Conservation (phyloP, 176 grass and related monocot species). For the Oryza nivara region DNA sequence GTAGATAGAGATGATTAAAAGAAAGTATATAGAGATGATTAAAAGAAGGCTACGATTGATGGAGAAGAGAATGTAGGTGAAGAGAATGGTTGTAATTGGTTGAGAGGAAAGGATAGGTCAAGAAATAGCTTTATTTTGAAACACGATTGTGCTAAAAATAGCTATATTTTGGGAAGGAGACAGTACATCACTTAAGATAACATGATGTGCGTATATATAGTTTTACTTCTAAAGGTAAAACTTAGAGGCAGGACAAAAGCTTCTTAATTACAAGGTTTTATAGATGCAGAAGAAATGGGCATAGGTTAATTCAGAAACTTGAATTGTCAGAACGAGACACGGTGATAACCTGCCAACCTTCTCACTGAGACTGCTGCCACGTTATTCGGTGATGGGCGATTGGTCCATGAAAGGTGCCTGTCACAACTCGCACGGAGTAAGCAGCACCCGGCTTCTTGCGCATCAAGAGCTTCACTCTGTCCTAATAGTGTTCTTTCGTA, state of each 20-base stretch:
- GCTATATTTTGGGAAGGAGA: no score
- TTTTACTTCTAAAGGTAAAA: no score
- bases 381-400: background rate
- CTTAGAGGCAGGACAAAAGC: background rate
- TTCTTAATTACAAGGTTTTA: background rate
- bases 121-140: no score
- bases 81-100: no score
- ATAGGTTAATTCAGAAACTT: background rate
- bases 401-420: constrained; percentile 36
- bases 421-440: background rate
- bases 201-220: background rate
- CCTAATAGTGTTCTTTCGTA: background rate
- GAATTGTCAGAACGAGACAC: background rate
- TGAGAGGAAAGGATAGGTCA: no score
- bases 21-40: no score
- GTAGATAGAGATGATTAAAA: no score
- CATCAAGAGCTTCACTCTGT: background rate
- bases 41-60: no score
- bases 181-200: background rate
- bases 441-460: constrained; percentile 7
- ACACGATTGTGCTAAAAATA: no score
- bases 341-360: background rate
- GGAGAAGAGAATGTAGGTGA: no score
- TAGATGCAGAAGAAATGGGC: background rate
- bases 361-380: constrained; percentile 9